Evolutionary conservation across 768 basidiomycete species (phyloP), one percentile per base, ranked within the genome.

Genomic region (Kockovaella imperatae): DNA sequence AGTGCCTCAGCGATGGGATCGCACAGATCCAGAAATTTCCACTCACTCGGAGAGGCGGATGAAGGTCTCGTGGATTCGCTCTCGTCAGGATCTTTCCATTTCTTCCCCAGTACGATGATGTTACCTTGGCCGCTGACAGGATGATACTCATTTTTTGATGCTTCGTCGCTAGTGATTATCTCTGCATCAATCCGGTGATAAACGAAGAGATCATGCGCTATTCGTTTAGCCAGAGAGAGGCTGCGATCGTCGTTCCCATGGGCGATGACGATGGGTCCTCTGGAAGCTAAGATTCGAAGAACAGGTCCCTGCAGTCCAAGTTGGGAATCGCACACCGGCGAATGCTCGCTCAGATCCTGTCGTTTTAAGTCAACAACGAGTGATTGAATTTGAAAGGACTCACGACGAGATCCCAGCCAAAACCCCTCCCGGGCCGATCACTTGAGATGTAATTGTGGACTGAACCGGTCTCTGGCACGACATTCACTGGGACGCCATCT

Each of bases 181-280:
- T 80, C 77, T 0, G 79, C 67, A 52, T 88, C 86, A 18, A 90
- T 66, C 49, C 78, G 76, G 61, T 86, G 83, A 68, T 83, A 87
- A 0, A 79, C 59, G 26, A 79, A 71, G 15, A 89, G 72, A 52
- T 80, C 78, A 61, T 87, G 80, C 2, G 83, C 80, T 20, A 90
- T 71, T 11, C 87, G 76, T 10, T 77, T 64, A 2, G 84, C 87
- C 2, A 80, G 68, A 0, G 78, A 79, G 7, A 78, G 13, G 6
- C 41, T 35, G 3, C 1, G 35, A 4, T 29, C 25, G 28, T 42
- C 30, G 15, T 11, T 7, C 1, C 57, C 75, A 18, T 82, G 69
- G 42, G 89, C 75, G 29, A 90, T 70, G 2, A 72, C 72, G 36
- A 89, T 62, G 0, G 81, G 77, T 0, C 73, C 78, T 1, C 59